Conservation (phyloP, 306 rosid species). For the Neltuma alba region DNA sequence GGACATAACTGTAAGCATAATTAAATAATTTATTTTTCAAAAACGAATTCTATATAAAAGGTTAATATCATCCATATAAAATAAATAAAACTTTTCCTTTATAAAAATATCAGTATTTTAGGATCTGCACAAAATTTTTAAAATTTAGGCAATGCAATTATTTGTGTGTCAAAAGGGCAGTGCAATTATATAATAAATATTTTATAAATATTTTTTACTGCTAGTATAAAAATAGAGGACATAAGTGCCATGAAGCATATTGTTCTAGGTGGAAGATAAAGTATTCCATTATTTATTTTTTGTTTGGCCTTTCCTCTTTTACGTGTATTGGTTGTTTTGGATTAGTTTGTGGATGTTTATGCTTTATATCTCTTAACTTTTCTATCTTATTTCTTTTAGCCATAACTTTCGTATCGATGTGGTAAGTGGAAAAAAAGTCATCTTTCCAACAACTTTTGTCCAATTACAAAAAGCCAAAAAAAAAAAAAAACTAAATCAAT, state of each 20-base stretch:
- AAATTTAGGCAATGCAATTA: neutral
- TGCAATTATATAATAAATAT: neutral
- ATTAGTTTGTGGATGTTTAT: neutral
- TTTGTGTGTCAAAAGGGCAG: too few species aligned
- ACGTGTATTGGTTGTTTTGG: neutral
- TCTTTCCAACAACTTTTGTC: slow-evolving; percentile 5
- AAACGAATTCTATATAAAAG: neutral
- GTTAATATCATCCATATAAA: neutral
- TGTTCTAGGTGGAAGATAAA: neutral
- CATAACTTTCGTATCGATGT: neutral
- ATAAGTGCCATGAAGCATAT: neutral
- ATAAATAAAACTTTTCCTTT: neutral
- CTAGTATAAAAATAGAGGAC: neutral
- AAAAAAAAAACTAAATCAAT: neutral
- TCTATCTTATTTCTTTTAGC: neutral
- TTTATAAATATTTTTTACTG: neutral
- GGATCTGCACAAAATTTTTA: neutral
- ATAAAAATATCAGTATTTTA: neutral
- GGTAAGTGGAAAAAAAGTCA: slow-evolving; percentile 1
- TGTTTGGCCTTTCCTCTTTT: neutral
- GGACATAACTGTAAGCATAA: neutral
- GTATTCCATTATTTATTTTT: neutral
- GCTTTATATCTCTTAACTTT: neutral
- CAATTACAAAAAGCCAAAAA: neutral
- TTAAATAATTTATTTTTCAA: neutral